Conservation (phyloP, 495 filamentous ascomycete species). For the Penicillium lagena region DNA sequence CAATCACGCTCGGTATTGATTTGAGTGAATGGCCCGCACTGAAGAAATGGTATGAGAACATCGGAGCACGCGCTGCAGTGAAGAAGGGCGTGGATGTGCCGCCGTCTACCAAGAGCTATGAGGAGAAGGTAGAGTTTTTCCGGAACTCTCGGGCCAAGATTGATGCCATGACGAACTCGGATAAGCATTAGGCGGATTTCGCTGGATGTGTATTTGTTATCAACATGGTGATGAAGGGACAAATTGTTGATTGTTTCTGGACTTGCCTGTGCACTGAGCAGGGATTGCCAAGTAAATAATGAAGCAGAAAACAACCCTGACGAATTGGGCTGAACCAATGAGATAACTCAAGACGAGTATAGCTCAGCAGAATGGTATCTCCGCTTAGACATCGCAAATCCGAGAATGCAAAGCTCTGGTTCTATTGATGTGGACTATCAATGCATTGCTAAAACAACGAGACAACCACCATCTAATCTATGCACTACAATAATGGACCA, state of each 20-base stretch:
- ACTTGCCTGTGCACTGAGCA: no score
- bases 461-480: neutral
- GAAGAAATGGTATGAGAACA: slow-evolving; percentile 26
- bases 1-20: slow-evolving; percentile 20
- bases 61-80: slow-evolving; percentile 23
- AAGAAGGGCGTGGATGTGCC: slow-evolving; percentile 22
- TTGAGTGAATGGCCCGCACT: slow-evolving; percentile 30
- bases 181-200: slow-evolving; percentile 15
- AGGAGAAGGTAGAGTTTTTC: slow-evolving; percentile 25
- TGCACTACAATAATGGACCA: neutral
- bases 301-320: no score
- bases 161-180: slow-evolving; percentile 18
- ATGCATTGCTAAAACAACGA: no score
- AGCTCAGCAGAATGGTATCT: no score
- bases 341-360: no score
- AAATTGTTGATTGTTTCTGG: neutral
- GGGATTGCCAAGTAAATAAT: no score
- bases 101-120: slow-evolving; percentile 8
- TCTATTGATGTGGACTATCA: no score
- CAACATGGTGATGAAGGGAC: no score
- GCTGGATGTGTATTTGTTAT: no score
- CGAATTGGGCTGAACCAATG: no score
- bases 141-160: slow-evolving; percentile 22
- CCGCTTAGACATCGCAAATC: no score
- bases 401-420: no score